phyloP scores from a whole-genome alignment of 345 rosid species.

The Bretschneidera sinensis region DNA sequence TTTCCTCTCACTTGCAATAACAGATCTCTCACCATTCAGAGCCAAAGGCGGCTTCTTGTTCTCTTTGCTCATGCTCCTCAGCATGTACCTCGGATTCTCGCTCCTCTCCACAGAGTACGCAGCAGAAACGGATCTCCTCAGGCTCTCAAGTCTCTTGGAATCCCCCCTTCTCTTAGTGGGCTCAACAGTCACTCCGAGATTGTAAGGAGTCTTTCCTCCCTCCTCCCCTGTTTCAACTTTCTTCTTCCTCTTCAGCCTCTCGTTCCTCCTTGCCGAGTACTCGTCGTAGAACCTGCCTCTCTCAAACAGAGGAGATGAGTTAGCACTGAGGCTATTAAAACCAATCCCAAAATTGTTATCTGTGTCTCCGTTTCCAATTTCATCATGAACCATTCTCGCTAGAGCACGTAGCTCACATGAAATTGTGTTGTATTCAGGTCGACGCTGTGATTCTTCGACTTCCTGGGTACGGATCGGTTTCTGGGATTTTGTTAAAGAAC shows the following conservation, averaged over 20 bases:
- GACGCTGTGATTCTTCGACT: conserved; percentile 35
- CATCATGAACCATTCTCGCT: conserved; percentile 46
- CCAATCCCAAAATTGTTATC: not conserved
- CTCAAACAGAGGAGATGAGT: conserved; percentile 48
- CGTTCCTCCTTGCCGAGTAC: conserved; percentile 80
- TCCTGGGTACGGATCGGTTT: conserved; percentile 34
- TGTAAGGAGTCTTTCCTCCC: conserved; percentile 28
- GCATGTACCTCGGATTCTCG: conserved; percentile 51
- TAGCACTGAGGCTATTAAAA: conserved; percentile 10
- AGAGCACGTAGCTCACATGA: conserved; percentile 62
- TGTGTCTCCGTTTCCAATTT: conserved; percentile 27
- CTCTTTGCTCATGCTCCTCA: conserved; percentile 79
- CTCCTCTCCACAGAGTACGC: conserved; percentile 42
- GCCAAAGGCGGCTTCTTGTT: conserved; percentile 64
- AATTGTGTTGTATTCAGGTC: conserved; percentile 53
- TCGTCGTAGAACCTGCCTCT: conserved; percentile 85
- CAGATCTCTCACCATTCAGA: conserved; percentile 22
- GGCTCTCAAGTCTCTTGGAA: conserved; percentile 41
- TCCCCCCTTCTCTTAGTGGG: conserved; percentile 55
- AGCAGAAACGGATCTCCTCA: conserved; percentile 47
- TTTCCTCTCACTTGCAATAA: conserved; percentile 25
- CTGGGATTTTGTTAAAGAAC: conserved; percentile 46
- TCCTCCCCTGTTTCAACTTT: conserved; percentile 22
- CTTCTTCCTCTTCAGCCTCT: conserved; percentile 68
- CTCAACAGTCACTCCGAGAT: conserved; percentile 61